Conservation (phyloP, 1,284 basidiomycete genomes). For the Leccinum solheimii region DNA sequence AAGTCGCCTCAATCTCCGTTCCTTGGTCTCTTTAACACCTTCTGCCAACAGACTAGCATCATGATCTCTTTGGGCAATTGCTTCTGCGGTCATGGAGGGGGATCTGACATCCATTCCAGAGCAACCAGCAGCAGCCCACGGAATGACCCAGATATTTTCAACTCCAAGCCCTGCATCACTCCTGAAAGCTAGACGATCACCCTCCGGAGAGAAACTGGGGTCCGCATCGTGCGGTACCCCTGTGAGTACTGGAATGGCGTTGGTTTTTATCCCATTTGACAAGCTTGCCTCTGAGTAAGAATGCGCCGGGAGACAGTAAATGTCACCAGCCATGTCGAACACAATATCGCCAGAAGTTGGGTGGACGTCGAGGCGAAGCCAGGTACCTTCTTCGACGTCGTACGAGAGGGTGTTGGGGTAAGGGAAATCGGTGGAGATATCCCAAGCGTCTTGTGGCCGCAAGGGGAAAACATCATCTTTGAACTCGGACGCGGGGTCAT, state of each 20-base stretch:
- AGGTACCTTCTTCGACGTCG: conserved; percentile 70
- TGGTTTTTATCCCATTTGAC: conserved; percentile 16
- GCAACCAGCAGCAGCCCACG: conserved; percentile 57
- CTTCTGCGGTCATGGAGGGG: conserved; percentile 20
- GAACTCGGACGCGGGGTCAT: conserved; percentile 47
- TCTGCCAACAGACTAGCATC: conserved; percentile 52
- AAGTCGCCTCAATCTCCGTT: conserved; percentile 50
- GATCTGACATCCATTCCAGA: conserved; percentile 53
- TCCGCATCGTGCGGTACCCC: conserved; percentile 71
- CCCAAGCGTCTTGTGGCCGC: conserved; percentile 64
- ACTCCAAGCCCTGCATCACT: conserved; percentile 71
- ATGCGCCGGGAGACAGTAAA: conserved; percentile 63
- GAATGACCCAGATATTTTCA: conserved; percentile 70
- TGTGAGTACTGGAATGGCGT: conserved; percentile 33
- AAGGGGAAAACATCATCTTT: conserved; percentile 65
- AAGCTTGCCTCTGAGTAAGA: conserved; percentile 36
- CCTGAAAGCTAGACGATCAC: conserved; percentile 59
- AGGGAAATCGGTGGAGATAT: conserved; percentile 76
- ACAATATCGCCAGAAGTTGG: conserved; percentile 67
- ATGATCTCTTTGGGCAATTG: conserved; percentile 33
- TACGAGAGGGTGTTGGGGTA: conserved; percentile 64
- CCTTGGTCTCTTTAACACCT: conserved; percentile 51
- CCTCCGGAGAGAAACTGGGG: conserved; percentile 69
- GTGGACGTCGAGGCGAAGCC: conserved; percentile 71
- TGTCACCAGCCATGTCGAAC: conserved; percentile 72